Percentiles rank a stretch among this genome's conserved stretches.
phyloP scores from a whole-genome alignment of 2,329 filamentous ascomycete species.

The Emergomyces africanus region DNA sequence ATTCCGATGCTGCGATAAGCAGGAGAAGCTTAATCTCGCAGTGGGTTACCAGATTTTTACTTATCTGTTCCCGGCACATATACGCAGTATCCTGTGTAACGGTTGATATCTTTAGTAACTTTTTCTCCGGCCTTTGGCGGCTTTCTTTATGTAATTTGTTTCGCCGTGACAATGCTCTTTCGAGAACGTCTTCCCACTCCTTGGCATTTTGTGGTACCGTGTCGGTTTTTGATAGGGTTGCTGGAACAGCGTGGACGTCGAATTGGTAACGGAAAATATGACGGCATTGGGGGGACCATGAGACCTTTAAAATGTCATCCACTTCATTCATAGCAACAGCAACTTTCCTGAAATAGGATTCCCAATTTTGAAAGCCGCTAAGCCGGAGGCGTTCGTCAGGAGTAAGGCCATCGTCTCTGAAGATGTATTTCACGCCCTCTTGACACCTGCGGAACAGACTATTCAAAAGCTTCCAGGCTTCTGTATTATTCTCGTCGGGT shows the following conservation, averaged over 20 bases:
- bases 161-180: background rate
- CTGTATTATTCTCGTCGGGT: background rate
- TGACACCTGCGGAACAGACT: background rate
- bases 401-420: background rate
- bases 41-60: background rate
- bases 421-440: background rate
- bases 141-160: background rate
- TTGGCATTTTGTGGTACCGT: background rate
- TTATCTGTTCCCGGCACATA: background rate
- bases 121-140: background rate
- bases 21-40: background rate
- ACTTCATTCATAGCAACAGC: background rate
- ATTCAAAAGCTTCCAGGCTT: background rate
- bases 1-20: background rate
- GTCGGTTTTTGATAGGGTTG: background rate
- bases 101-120: background rate
- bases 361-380: background rate
- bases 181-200: conserved; percentile 1
- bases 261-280: background rate
- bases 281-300: background rate
- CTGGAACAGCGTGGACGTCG: background rate
- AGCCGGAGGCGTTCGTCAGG: background rate
- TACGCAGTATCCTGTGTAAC: background rate
- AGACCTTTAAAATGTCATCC: background rate
- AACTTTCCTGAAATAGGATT: background rate